These are phyloP conservation scores for Boletus vermiculosoides DNA, from an alignment of 768 basidiomycete genomes.

Conservation along the genomic window DNA sequence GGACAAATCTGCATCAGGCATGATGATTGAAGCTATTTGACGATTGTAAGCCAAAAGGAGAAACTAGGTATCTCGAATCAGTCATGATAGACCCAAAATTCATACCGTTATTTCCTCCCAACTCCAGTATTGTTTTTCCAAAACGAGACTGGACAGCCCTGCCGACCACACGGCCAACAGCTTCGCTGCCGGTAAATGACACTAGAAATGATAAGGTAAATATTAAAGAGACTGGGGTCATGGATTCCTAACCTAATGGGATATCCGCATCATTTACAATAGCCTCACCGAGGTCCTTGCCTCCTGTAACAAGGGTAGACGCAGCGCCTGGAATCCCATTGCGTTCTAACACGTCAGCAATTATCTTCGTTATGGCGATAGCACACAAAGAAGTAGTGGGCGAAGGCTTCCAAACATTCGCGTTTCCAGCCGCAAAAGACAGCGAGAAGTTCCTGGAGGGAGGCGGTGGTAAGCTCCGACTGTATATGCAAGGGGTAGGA, in stretches of 20 bases:
- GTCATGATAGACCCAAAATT: conserved; percentile 15
- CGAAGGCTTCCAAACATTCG: conserved; percentile 94
- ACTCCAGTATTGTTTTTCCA: conserved; percentile 86
- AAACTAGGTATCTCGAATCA: conserved; percentile 19
- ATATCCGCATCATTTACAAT: conserved; percentile 72
- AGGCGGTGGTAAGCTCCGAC: conserved; percentile 10
- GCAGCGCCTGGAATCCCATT: conserved; percentile 85
- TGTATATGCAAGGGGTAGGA: conserved; percentile 1
- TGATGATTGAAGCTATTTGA: conserved; percentile 76
- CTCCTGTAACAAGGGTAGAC: conserved; percentile 81
- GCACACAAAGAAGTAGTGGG: conserved; percentile 85
- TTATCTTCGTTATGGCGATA: conserved; percentile 87
- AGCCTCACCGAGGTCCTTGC: conserved; percentile 74
- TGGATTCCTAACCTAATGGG: conserved; percentile 61
- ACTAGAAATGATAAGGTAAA: conserved; percentile 44
- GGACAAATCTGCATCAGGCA: conserved; percentile 89
- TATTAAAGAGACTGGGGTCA: background rate
- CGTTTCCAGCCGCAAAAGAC: conserved; percentile 87
- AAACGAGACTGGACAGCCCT: conserved; percentile 82
- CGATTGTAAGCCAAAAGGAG: conserved; percentile 15
- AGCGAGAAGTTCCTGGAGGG: conserved; percentile 79
- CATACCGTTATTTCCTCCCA: conserved; percentile 94
- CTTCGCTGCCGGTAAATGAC: conserved; percentile 94
- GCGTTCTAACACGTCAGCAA: conserved; percentile 74
- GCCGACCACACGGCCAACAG: conserved; percentile 85